Base-by-base conservation (phyloP, 2,329 filamentous ascomycete genomes). In the Sporothrix schenckii region DNA sequence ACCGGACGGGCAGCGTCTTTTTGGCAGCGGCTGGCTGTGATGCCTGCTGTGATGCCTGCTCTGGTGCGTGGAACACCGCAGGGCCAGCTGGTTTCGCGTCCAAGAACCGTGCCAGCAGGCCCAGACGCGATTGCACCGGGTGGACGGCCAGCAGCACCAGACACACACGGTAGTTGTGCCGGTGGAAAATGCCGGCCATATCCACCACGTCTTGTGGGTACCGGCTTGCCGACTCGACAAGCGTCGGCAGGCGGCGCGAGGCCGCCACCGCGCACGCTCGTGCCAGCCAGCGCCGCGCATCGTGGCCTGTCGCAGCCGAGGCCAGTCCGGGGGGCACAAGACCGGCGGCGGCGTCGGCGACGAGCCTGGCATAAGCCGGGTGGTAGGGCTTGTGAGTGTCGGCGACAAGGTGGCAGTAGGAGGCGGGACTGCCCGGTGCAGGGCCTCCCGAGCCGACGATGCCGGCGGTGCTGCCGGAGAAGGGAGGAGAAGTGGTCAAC, bases 321-420 rank as follows among this genome's bases (percentile, higher is more conserved):
- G 83, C 81, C 21, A 81, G 76, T 2, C 76, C 72, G 4, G 80
- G 79, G 16, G 75, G 72, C 2, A 74, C 74, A 11, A 71, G 71
- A 0, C 74, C 69, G 21, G 76, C 72, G 5, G 68, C 50, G 27
- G 73, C 71, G 3, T 50, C 39, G 19, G 72, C 61, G 7, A 80
- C 72, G 34, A 82, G 76, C 2, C 68, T n/a, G 16, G 73, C 41
- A 75, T 83, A 83, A 21, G 77, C 72, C 0, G 83, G 83, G 75
- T 85, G 83, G 76, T 83, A 81, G 4, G 80, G 79, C 74, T 85
- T 85, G 80, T 83, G 84, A 27, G 81, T 81, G 78, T 84, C 83
- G 69, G 83, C 82, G 69, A 84, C 81, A 73, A 85, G 79, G 76
- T 85, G 83, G 21, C 78, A 79, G 19, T 76, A 34, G 71, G 21